Base-by-base conservation (phyloP, 306 rosid species). In the Begonia fuchsioides region DNA sequence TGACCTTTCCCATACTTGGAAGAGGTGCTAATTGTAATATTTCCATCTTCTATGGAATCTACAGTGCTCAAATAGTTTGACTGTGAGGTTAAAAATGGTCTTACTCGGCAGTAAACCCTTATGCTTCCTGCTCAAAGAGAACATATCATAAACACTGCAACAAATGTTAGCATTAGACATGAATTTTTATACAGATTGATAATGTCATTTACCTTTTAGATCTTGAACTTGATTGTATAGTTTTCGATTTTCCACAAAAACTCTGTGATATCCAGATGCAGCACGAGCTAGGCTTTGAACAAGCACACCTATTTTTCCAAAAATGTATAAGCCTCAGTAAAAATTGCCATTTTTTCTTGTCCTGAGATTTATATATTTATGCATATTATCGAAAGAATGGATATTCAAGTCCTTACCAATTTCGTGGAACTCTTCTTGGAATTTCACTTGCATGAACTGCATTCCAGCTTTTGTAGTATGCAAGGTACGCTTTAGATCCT, bases 211-310 rank as follows among this genome's bases (percentile, higher is more conserved):
- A 83, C 97, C 97, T 65, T 83, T 83, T 53, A 88, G 97, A 68
- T 88, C 97, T 59, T 88, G 97, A 43, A 88, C 95, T 74, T 81
- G 90, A 65, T 83, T 88, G 71, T 88, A 88, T 55, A 88, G 73
- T 66, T 72, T 88, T 52, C 95, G 86, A 63, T 88, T 88, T 73
- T 88, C 97, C 61, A 81, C 90, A 8, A 88, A 93, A 57, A 88
- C 97, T 68, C 63, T 81, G 54, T 88, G 95, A 68, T 88, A 88
- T 43, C 95, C 95, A 52, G 93, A 78, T 17, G 97, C 97, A 50
- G 95, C 95, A 57, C 81, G 81, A 76, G 95, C 83, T 65, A 88
- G 76, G 57, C 90, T 65, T 44, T 81, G 76, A 55, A 88, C 53
- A 54, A 83, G 95, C 70, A 67, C 47, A 39, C 96, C 96, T 87